Evolutionary conservation across 1,139 yeast genomes (phyloP).

Genomic region (Barnettozyma hawaiiensis): DNA sequence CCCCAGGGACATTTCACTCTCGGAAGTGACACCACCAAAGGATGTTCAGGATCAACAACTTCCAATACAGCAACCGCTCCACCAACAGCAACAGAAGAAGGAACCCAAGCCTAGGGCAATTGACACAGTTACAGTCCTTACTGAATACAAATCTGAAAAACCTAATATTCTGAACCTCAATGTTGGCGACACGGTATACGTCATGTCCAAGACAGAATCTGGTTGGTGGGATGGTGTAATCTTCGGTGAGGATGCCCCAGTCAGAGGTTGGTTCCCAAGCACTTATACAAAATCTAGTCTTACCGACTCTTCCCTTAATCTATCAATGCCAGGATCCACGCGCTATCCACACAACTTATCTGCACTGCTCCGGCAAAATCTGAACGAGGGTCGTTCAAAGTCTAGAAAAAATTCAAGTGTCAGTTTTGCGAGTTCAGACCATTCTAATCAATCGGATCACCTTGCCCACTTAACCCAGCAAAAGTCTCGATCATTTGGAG

Average conservation of each 20-base stretch:
- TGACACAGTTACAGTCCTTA: constrained; percentile 24
- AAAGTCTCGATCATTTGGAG: constrained; percentile 4
- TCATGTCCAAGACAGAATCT: constrained; percentile 41
- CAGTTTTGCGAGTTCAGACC: constrained; percentile 22
- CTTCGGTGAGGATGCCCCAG: constrained; percentile 28
- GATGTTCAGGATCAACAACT: not conserved
- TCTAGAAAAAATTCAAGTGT: constrained; percentile 22
- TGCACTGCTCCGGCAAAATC: constrained; percentile 18
- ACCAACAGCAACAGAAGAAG: constrained; percentile 3
- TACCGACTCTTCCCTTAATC: constrained; percentile 7
- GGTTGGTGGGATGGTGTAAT: constrained; percentile 81
- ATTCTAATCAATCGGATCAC: constrained; percentile 11
- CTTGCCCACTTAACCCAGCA: not conserved
- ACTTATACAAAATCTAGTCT: constrained; percentile 39
- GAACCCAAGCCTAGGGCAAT: constrained; percentile 11
- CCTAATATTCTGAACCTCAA: constrained; percentile 19
- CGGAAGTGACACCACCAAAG: not conserved
- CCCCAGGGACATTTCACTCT: constrained; percentile 2
- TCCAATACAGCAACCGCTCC: not conserved
- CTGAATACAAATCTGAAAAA: constrained; percentile 20
- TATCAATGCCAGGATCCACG: not conserved
- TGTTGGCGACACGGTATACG: constrained; percentile 32
- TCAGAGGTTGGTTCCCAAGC: constrained; percentile 76
- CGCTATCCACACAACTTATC: constrained; percentile 11
- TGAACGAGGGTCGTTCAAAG: constrained; percentile 12